Conservation (phyloP, 2,329 filamentous ascomycete species). For the Trichophyton benhamiae region DNA sequence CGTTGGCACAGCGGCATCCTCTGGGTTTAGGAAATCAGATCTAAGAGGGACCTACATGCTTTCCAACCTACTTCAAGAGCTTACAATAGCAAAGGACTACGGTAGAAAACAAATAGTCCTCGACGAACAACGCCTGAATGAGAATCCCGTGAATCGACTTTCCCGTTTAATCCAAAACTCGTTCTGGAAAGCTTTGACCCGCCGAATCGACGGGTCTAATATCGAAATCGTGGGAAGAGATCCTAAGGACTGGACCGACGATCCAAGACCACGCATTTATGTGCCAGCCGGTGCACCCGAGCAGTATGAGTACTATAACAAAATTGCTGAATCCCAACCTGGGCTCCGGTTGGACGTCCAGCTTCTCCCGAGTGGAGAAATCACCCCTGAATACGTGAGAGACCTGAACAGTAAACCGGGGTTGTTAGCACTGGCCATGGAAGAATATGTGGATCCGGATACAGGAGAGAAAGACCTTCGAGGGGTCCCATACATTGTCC, state of each 20-base stretch:
- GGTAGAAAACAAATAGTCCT: conserved; percentile 81
- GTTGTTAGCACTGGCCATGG: conserved; percentile 79
- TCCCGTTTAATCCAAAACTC: conserved; percentile 75
- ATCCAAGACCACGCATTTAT: conserved; percentile 85
- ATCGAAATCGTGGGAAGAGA: conserved; percentile 76
- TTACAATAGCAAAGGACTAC: conserved; percentile 82
- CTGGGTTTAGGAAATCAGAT: conserved; percentile 76
- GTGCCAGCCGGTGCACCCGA: conserved; percentile 72
- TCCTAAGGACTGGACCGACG: conserved; percentile 87
- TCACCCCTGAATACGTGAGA: conserved; percentile 68
- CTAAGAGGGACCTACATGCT: conserved; percentile 95
- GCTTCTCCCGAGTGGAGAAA: conserved; percentile 52
- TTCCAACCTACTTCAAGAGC: conserved; percentile 88
- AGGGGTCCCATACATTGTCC: conserved; percentile 91
- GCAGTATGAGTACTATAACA: conserved; percentile 78
- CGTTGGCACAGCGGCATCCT: conserved; percentile 72
- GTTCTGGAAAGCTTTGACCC: conserved; percentile 86
- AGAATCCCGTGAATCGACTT: conserved; percentile 85
- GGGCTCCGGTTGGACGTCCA: conserved; percentile 81
- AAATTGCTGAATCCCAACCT: conserved; percentile 64
- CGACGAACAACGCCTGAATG: conserved; percentile 80
- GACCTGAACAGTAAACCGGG: conserved; percentile 81
- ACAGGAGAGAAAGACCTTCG: conserved; percentile 59
- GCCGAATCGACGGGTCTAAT: conserved; percentile 70
- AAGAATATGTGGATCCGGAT: conserved; percentile 54